Evolutionary conservation across 139 green algal species (phyloP), one percentile per base, ranked within the genome.

Genomic region (Chlamydomonas sphaeroides): DNA sequence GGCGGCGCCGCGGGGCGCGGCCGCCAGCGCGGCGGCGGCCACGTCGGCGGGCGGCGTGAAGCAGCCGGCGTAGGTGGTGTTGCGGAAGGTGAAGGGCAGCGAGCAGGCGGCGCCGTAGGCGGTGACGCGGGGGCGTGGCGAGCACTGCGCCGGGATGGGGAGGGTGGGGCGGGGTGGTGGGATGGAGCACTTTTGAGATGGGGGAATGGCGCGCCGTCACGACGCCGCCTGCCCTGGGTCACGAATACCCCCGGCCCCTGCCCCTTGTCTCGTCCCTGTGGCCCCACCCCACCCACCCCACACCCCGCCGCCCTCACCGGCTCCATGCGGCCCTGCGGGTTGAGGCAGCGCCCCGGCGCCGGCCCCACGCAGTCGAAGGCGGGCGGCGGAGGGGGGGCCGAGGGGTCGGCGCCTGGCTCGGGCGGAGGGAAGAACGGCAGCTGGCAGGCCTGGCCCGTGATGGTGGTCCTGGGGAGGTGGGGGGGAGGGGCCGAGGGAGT

Each of bases 21-120:
- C 32, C n/a, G n/a, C 63, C 63, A n/a, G 21, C 1, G 33, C 63
- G 35, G 33, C 63, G 3, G 63, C 33, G 35, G 35, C 56, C 26
- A 80, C 38, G 56, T 80, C 72, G 30, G 72, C 14, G 0, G 72
- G 38, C 11, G 72, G 72, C 18, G 72, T 68, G 36, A 80, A 80
- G 57, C 72, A 80, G 53, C 69, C 72, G 72, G 57, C 59, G 39
- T 68, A 80, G 56, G 72, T 80, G 21, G n/a, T 63, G 74, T 81
- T 81, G 10, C n/a, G 3, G 61, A 65, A 81, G n/a, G 59, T 72
- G 41, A 81, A 72, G 61, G 74, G 74, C 62, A 81, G 74, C 42
- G 42, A 45, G 61, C 74, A 81, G 6, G 20, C 26, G n/a, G 28
- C 59, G 5, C 74, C 74, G 18, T 20, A 25, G 25, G 15, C 41